phyloP scores from a whole-genome alignment of 306 rosid genomes.

The Vigna reflexopilosa region DNA sequence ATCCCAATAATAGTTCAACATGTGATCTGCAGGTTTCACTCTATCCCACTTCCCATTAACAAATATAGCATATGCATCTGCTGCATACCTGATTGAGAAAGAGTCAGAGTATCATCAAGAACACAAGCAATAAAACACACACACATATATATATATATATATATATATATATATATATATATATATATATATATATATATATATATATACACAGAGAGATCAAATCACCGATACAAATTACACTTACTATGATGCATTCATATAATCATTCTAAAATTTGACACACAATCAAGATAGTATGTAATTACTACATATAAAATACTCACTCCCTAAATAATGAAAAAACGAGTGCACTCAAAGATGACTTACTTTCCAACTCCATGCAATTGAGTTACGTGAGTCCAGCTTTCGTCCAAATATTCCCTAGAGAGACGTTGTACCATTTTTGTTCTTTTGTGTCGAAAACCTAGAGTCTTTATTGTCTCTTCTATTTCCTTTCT shows the following conservation, averaged over 20 bases:
- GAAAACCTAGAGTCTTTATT: conserved; percentile 64
- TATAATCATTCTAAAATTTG: too few relatives aligned
- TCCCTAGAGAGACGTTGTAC: conserved; percentile 64
- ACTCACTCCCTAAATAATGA: too few relatives aligned
- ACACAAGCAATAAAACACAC: too few relatives aligned
- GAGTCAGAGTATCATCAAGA: not conserved
- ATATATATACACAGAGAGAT: too few relatives aligned
- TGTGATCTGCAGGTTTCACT: conserved; percentile 55
- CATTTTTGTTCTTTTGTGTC: conserved; percentile 55
- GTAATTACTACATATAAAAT: too few relatives aligned
- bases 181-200: too few relatives aligned
- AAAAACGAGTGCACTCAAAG: too few relatives aligned
- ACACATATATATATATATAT: too few relatives aligned
- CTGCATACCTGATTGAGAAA: conserved; percentile 51
- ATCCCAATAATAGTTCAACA: conserved; percentile 60
- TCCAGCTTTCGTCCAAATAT: conserved; percentile 68
- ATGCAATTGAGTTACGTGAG: conserved; percentile 72
- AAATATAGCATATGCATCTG: conserved; percentile 71
- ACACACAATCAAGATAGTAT: too few relatives aligned
- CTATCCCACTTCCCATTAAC: conserved; percentile 61
- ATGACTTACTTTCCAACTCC: conserved; percentile 71
- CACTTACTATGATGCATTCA: too few relatives aligned
- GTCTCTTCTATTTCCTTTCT: conserved; percentile 51
- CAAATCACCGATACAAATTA: too few relatives aligned
- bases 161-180: too few relatives aligned